phyloP scores from a whole-genome alignment of 345 rosid species.

The Rhodamnia argentea region DNA sequence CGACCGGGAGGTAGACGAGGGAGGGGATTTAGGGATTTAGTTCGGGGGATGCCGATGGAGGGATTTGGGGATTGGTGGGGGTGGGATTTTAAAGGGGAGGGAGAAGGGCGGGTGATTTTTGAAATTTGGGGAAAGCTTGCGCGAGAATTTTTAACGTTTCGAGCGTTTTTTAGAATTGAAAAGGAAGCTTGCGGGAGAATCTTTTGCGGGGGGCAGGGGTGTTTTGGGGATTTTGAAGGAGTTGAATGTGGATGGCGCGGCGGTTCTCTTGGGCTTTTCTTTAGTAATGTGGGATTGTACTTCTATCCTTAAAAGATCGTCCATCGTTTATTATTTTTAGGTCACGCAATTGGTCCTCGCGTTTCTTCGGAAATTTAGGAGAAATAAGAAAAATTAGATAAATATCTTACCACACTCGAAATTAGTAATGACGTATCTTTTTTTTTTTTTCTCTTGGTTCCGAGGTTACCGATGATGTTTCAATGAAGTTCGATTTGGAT shows the following conservation, averaged over 20 bases:
- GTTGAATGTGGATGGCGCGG: not conserved
- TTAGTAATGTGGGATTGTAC: not conserved
- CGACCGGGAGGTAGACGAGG: not conserved
- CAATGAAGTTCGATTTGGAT: too few species aligned
- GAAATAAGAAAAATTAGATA: too few species aligned
- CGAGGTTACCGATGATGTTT: too few species aligned
- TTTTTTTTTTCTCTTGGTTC: too few species aligned
- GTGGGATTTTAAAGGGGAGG: not conserved
- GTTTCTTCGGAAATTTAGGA: too few species aligned
- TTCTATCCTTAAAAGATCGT: too few species aligned
- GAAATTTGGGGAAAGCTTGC: slow-evolving; percentile 19
- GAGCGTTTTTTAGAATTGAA: not conserved
- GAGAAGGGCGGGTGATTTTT: not conserved
- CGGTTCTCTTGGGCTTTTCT: not conserved
- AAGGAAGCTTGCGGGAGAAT: slow-evolving; percentile 17
- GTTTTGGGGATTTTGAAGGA: not conserved
- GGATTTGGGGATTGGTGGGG: not conserved
- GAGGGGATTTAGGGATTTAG: not conserved
- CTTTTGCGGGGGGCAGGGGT: not conserved
- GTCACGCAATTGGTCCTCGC: too few species aligned
- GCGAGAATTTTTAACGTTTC: not conserved
- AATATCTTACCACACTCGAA: too few species aligned
- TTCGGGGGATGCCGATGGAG: not conserved
- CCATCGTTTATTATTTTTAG: too few species aligned
- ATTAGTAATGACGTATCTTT: too few species aligned